A percentile compares a stretch with the other conserved stretches of the same genome.
phyloP scores from a whole-genome alignment of 306 rosid species.

The Quercus agrifolia region DNA sequence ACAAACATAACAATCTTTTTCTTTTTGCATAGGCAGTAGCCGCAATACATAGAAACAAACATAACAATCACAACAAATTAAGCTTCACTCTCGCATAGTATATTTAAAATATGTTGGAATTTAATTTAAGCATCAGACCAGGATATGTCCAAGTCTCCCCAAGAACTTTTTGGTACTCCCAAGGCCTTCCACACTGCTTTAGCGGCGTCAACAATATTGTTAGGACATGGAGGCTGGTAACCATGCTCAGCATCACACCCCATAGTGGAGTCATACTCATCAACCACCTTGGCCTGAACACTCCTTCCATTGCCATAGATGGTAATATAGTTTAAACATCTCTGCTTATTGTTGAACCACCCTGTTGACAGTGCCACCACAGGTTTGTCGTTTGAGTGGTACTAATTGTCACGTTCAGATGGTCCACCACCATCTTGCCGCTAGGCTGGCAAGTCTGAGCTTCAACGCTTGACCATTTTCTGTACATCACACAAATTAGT shows the following conservation, averaged over 20 bases:
- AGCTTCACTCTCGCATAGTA: neutral
- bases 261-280: constrained; percentile 30
- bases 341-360: constrained; percentile 13
- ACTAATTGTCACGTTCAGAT: constrained; percentile 18
- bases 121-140: constrained; percentile 24
- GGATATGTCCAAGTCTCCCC: constrained; percentile 16
- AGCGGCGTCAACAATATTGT: constrained; percentile 18
- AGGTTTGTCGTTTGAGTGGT: constrained; percentile 8
- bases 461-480: neutral
- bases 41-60: too few relatives aligned
- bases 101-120: neutral
- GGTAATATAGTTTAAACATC: constrained; percentile 23
- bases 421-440: neutral
- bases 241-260: constrained; percentile 32
- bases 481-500: too few relatives aligned
- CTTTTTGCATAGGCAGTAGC: too few relatives aligned
- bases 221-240: constrained; percentile 19
- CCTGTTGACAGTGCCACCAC: constrained; percentile 36
- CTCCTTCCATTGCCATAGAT: constrained; percentile 26
- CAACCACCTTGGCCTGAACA: constrained; percentile 29
- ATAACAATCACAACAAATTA: neutral
- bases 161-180: neutral
- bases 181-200: constrained; percentile 35
- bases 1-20: neutral
- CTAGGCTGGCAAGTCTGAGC: neutral